phyloP scores from a whole-genome alignment of 2,329 filamentous ascomycete genomes.

The Exutisphaerella laricina region DNA sequence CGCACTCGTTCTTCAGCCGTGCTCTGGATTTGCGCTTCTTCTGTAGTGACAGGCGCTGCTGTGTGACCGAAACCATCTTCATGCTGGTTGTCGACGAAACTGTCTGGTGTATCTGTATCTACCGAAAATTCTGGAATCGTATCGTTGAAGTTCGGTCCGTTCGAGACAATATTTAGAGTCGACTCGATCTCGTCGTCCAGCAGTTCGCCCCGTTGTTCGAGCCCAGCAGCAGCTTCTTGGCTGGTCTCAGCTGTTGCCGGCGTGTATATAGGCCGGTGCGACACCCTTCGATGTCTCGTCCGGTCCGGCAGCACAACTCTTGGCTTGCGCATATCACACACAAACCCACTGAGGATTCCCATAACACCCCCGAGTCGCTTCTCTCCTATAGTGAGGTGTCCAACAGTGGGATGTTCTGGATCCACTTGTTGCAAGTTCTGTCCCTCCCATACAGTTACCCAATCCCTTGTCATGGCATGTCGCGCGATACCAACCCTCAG shows the following conservation, averaged over 20 bases:
- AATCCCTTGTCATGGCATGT: conserved; percentile 49
- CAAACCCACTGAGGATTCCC: conserved; percentile 61
- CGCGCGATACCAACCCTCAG: conserved; percentile 66
- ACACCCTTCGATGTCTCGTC: conserved; percentile 9
- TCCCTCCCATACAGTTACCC: conserved; percentile 59
- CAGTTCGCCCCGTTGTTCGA: not conserved
- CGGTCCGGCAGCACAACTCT: conserved; percentile 23
- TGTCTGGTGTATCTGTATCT: not conserved
- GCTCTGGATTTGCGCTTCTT: not conserved
- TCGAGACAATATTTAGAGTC: conserved; percentile 4
- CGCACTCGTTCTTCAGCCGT: not conserved
- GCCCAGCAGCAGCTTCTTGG: not conserved
- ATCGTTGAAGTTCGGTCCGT: conserved; percentile 1
- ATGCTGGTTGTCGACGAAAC: not conserved
- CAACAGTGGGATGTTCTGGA: conserved; percentile 50
- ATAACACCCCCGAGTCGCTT: conserved; percentile 62
- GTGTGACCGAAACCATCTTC: not conserved
- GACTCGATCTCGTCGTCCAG: conserved; percentile 6
- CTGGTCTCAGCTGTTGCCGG: not conserved
- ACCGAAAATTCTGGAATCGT: conserved; percentile 6
- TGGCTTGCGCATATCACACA: conserved; percentile 53
- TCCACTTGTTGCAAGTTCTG: conserved; percentile 59
- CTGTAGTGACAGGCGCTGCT: too few species aligned
- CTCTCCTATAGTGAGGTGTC: conserved; percentile 49
- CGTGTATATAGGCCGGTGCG: conserved; percentile 6